These are phyloP conservation scores for Hemerocallis citrina DNA, from an alignment of 106 monocot genomes.

Conservation along the genomic window DNA sequence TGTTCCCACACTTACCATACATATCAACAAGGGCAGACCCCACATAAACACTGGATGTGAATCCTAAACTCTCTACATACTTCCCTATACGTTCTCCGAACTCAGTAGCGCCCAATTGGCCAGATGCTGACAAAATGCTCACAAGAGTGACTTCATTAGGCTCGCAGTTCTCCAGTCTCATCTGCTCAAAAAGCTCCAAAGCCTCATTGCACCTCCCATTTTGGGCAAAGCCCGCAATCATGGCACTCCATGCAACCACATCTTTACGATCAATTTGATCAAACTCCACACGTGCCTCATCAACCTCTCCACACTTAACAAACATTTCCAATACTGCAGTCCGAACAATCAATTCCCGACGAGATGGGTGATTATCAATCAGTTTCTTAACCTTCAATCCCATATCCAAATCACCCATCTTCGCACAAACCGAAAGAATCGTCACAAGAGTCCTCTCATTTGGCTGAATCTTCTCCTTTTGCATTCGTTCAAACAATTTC, in stretches of 20 bases:
- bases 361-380: constrained; percentile 20
- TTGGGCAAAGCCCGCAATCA: constrained; percentile 92
- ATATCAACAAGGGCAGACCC: constrained; percentile 74
- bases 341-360: constrained; percentile 51
- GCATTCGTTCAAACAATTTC: constrained; percentile 65
- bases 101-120: constrained; percentile 67
- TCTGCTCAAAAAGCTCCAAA: constrained; percentile 67
- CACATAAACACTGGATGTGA: constrained; percentile 40
- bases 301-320: constrained; percentile 69
- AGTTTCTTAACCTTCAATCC: constrained; percentile 57
- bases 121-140: constrained; percentile 68
- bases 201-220: constrained; percentile 79
- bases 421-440: constrained; percentile 69
- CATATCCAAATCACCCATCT: constrained; percentile 48
- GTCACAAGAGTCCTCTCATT: constrained; percentile 69
- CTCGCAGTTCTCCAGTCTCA: constrained; percentile 36
- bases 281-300: constrained; percentile 70
- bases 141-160: constrained; percentile 91
- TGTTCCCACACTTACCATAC: constrained; percentile 81
- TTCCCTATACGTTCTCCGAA: constrained; percentile 52
- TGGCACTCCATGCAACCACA: constrained; percentile 85
- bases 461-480: constrained; percentile 22
- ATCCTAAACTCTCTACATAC: constrained; percentile 41
- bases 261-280: constrained; percentile 54
- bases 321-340: constrained; percentile 88